A percentile compares a stretch with the other conserved stretches of the same genome.
Conservation (phyloP, 768 basidiomycete species). For the Leccinum fibrillosum region DNA sequence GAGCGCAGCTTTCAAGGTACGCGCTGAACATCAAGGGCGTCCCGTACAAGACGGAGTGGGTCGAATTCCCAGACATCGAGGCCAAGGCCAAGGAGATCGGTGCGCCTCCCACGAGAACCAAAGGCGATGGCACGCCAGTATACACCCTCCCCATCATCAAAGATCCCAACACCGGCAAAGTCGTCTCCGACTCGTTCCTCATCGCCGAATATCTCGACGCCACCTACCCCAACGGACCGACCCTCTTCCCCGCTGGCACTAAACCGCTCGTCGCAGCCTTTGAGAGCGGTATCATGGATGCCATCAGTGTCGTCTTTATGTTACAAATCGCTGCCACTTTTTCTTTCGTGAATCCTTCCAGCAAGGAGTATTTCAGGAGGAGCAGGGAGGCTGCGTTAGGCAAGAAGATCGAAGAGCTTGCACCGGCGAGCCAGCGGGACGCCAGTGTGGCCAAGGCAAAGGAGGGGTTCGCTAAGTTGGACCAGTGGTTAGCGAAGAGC, state of each 20-base stretch:
- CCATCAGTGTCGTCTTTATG: conserved; percentile 6
- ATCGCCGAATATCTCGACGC: too few species aligned
- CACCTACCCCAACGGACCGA: too few species aligned
- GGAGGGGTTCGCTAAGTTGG: conserved; percentile 25
- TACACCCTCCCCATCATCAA: conserved; percentile 43
- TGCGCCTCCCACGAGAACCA: conserved; percentile 28
- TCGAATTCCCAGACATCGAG: conserved; percentile 43
- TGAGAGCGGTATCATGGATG: neutral
- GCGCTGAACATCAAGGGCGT: conserved; percentile 41
- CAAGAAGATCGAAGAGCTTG: conserved; percentile 35
- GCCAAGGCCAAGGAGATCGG: conserved; percentile 30
- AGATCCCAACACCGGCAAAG: conserved; percentile 34
- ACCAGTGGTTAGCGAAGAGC: conserved; percentile 29
- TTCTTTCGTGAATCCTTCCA: conserved; percentile 23
- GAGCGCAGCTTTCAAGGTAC: conserved; percentile 20
- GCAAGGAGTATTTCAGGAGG: conserved; percentile 31
- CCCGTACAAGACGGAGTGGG: conserved; percentile 41
- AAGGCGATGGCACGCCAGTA: conserved; percentile 28
- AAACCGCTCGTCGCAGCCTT: too few species aligned
- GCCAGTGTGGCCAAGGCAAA: conserved; percentile 28
- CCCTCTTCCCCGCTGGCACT: too few species aligned
- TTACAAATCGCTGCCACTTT: conserved; percentile 13
- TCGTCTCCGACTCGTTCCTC: neutral
- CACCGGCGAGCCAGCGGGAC: conserved; percentile 27
- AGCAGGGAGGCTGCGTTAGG: conserved; percentile 33